A percentile compares a stretch with the other conserved stretches of the same genome.
These are phyloP conservation scores for Penicillium odoratum DNA, from an alignment of 495 filamentous ascomycete genomes.

Conservation along the genomic window DNA sequence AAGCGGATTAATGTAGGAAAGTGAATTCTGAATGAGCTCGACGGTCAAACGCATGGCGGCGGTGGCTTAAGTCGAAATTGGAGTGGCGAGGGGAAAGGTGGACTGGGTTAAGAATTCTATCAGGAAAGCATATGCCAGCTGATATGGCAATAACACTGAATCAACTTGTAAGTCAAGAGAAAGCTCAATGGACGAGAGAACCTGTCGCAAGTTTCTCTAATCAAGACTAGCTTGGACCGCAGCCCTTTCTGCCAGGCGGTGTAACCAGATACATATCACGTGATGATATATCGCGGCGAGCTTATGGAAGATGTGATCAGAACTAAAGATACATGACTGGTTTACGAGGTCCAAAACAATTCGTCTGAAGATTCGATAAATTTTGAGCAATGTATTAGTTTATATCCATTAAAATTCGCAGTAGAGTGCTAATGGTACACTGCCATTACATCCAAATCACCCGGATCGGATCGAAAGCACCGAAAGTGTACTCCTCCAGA, in stretches of 20 bases:
- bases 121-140: conserved; percentile 2
- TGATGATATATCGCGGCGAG: not conserved
- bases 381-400: conserved; percentile 24
- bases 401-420: conserved; percentile 26
- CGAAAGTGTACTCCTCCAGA: conserved; percentile 32
- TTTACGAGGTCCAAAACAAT: too few species aligned
- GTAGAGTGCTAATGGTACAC: conserved; percentile 26
- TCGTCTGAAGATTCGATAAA: not conserved
- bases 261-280: not conserved
- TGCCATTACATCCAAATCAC: conserved; percentile 27
- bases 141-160: not conserved
- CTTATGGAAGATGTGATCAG: too few species aligned
- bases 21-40: conserved; percentile 86
- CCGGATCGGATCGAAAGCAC: conserved; percentile 25
- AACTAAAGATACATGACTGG: too few species aligned
- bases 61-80: conserved; percentile 16
- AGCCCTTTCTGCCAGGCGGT: conserved; percentile 35
- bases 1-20: conserved; percentile 96
- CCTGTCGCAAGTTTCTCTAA: conserved; percentile 29
- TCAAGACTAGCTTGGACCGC: conserved; percentile 18
- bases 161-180: conserved; percentile 7
- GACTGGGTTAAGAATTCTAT: not conserved
- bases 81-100: not conserved
- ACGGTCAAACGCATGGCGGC: conserved; percentile 85
- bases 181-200: conserved; percentile 13